Conservation (phyloP, 1,284 basidiomycete genomes). For the Earliella scabrosa region DNA sequence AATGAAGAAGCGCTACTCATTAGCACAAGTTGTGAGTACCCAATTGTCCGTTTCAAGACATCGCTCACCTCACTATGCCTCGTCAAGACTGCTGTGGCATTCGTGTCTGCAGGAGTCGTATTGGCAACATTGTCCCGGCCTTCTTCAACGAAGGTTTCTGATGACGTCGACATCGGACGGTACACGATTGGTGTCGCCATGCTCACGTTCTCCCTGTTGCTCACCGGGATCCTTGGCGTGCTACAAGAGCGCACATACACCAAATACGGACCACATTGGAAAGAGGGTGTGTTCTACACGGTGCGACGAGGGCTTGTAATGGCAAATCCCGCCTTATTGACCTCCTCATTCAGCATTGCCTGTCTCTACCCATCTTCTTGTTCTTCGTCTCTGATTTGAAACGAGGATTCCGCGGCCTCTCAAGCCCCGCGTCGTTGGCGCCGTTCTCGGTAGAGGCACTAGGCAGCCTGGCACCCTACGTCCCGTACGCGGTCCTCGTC, state of each 20-base stretch:
- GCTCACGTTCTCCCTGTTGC: constrained; percentile 71
- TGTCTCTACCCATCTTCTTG: constrained; percentile 79
- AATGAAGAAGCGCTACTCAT: constrained; percentile 62
- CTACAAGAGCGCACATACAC: constrained; percentile 84
- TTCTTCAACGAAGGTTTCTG: constrained; percentile 37
- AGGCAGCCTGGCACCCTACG: constrained; percentile 24
- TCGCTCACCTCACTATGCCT: not conserved
- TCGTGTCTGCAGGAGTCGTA: constrained; percentile 79
- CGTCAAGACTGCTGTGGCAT: constrained; percentile 61
- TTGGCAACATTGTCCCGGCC: constrained; percentile 76
- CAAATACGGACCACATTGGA: constrained; percentile 79
- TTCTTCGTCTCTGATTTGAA: constrained; percentile 63
- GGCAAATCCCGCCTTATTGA: not conserved
- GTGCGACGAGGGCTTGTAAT: constrained; percentile 40
- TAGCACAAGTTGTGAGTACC: constrained; percentile 63
- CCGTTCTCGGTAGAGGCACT: constrained; percentile 9
- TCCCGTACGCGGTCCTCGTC: constrained; percentile 58
- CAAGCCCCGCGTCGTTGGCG: constrained; percentile 20
- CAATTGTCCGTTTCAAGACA: too few species aligned
- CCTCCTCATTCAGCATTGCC: constrained; percentile 50
- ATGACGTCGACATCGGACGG: constrained; percentile 43
- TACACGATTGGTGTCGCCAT: constrained; percentile 77
- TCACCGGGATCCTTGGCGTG: constrained; percentile 77
- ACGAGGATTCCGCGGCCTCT: constrained; percentile 54
- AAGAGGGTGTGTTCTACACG: constrained; percentile 87